Base-by-base conservation (phyloP, 73 alveolate species). In the Paramecium bursaria region DNA sequence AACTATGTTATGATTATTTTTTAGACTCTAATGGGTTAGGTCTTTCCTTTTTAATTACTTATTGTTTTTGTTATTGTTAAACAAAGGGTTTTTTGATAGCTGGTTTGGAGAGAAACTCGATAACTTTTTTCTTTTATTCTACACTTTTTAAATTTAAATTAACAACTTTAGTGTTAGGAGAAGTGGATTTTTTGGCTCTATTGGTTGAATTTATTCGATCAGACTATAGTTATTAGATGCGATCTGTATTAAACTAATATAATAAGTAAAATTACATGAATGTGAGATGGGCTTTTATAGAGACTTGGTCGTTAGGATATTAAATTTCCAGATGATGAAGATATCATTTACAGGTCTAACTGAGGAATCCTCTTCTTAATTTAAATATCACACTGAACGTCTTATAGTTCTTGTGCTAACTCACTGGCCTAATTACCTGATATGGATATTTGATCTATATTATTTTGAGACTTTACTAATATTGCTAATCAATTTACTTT, bases 401-500 rank as follows among this genome's bases (percentile, higher is more conserved):
- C 53, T 39, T 67, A 35, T 1, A 67, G 39, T 21, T 11, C 17
- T 5, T 31, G 42, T 17, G 33, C 22, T n/a, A 67, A 7, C 27
- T 67, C 26, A 15, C 44, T n/a, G 57, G 82, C 82, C 21, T 31
- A 7, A 39, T 67, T 26, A 23, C 60, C 33, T 67, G 82, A 25
- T 21, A 67, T 67, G 82, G 46, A 21, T 21, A 67, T 19, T 67
- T 67, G 27, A 14, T 67, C 82, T 39, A 67, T 67, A 5, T 67
- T 35, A 67, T 67, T 67, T 67, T 67, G 82, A 67, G 60, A 67
- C 82, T 67, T 42, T 47, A 53, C 44, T 67, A 47, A 19, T 25
- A 42, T 35, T 11, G 22, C 22, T 33, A 35, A 26, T 26, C 17
- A 9, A 42, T 14, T 9, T 67, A 67, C 82, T 57, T 67, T 67